These are phyloP conservation scores for Entophlyctis luteolus DNA, from an alignment of 192 early-diverging fungal genomes.

Conservation along the genomic window DNA sequence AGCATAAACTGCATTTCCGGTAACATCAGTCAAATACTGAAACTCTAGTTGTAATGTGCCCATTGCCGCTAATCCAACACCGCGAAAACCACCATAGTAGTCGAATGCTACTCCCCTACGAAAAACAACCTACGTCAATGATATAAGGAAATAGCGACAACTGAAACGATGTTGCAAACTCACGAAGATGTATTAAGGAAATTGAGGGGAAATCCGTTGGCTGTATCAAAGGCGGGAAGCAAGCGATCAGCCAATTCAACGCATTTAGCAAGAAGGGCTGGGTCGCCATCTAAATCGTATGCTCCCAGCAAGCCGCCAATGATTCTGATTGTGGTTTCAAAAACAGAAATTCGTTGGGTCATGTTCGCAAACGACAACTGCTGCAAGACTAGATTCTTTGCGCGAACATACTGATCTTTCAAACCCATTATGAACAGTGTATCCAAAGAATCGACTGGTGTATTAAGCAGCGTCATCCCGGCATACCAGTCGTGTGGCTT, in stretches of 20 bases:
- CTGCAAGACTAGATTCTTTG: constrained; percentile 59
- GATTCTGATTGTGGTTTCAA: constrained; percentile 81
- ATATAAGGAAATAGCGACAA: neutral
- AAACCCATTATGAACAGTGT: constrained; percentile 84
- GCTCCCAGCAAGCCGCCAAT: constrained; percentile 78
- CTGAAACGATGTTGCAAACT: neutral
- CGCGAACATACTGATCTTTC: constrained; percentile 69
- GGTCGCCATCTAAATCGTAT: constrained; percentile 76
- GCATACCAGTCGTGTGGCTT: constrained; percentile 38
- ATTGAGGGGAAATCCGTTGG: constrained; percentile 71
- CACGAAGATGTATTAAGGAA: constrained; percentile 46
- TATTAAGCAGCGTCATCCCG: constrained; percentile 30
- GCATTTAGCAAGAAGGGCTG: constrained; percentile 64
- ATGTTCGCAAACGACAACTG: constrained; percentile 47
- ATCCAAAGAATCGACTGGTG: constrained; percentile 83
- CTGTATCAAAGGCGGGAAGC: constrained; percentile 69
- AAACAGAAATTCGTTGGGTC: constrained; percentile 56
- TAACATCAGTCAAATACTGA: constrained; percentile 1
- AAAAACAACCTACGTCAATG: neutral
- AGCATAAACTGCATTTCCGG: constrained; percentile 6
- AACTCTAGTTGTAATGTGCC: neutral
- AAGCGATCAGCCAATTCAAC: constrained; percentile 63
- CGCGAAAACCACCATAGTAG: neutral
- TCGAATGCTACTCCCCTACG: constrained; percentile 1
- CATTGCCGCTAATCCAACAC: neutral